phyloP scores from a whole-genome alignment of 495 filamentous ascomycete species.

The Aspergillus affinis region DNA sequence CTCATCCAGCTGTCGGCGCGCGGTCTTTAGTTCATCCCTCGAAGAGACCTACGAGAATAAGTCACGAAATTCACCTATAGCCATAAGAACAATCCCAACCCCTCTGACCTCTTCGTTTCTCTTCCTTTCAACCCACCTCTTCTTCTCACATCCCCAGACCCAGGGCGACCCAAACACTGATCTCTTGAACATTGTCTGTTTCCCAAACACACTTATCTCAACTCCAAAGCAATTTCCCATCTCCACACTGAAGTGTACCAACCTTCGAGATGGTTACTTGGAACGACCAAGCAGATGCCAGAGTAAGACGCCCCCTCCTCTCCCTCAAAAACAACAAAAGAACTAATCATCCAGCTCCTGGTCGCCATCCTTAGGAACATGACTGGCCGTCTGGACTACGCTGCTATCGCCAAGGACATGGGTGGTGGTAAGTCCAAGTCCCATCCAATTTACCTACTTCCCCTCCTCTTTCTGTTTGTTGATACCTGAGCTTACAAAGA shows the following conservation, averaged over 20 bases:
- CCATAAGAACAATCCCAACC: background rate
- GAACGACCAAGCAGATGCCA: constrained; percentile 27
- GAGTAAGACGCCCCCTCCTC: constrained; percentile 14
- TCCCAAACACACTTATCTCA: background rate
- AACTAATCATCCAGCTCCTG: constrained; percentile 25
- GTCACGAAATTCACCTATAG: too few relatives aligned
- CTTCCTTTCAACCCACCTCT: constrained; percentile 1
- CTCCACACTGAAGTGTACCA: background rate
- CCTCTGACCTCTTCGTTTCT: background rate
- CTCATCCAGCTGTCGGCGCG: background rate
- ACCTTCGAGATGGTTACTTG: constrained; percentile 27
- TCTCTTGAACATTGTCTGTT: background rate
- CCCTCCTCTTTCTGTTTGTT: background rate
- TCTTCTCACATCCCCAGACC: background rate
- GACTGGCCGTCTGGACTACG: constrained; percentile 21
- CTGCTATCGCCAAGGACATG: constrained; percentile 27
- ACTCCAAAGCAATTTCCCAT: background rate
- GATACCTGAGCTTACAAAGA: background rate
- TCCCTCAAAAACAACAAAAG: background rate
- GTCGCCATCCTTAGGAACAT: constrained; percentile 23
- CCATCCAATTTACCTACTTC: too few relatives aligned
- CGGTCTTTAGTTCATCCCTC: too few relatives aligned
- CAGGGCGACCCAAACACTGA: background rate
- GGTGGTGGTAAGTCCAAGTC: constrained; percentile 22
- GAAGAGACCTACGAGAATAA: too few relatives aligned